Evolutionary conservation across 805 yeast genomes (phyloP), one percentile per base, ranked within the genome.

Genomic region (Scheffersomyces amazonensis): DNA sequence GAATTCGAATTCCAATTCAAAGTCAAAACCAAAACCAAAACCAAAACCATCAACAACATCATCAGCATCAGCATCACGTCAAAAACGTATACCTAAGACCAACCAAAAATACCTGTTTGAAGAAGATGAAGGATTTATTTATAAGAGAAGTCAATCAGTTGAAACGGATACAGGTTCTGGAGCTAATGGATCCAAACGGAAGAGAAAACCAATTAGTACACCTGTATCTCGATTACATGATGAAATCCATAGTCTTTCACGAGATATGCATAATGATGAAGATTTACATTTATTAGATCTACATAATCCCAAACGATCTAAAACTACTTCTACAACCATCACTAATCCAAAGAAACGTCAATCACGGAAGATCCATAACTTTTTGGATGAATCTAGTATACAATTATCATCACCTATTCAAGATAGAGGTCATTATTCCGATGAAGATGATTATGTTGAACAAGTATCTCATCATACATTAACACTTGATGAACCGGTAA

Each of bases 61-160:
- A 27, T 11, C 30, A 13, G 17, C 7, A 27, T 9, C 5, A 2
- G 31, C 5, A n/a, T 20, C 22, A 20, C 9, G 6, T 7, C 6
- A 20, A 9, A 27, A 15, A 15, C 10, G n/a, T 5, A 11, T 12
- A 9, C 13, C 27, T 12, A 27, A 27, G n/a, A 17, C 17, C 5
- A 27, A 27, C 3, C 15, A 6, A 13, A 27, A 27, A 13, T 6
- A n/a, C n/a, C 5, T 15, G 5, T 27, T 27, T 27, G 30, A 27
- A 35, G 64, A 60, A 29, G 68, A 62, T 41, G 67, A 60, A 22
- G 69, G 63, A 13, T 63, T 63, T 38, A 43, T 54, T 16, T 62
- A 58, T 42, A 59, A 58, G 31, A 41, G 66, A 32, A 51, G 55
- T 27, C 50, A 47, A 31, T 39, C 48, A 4, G 30, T 27, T n/a